Base-by-base conservation (phyloP, 768 basidiomycete species). In the Leccinum rimulosum region DNA sequence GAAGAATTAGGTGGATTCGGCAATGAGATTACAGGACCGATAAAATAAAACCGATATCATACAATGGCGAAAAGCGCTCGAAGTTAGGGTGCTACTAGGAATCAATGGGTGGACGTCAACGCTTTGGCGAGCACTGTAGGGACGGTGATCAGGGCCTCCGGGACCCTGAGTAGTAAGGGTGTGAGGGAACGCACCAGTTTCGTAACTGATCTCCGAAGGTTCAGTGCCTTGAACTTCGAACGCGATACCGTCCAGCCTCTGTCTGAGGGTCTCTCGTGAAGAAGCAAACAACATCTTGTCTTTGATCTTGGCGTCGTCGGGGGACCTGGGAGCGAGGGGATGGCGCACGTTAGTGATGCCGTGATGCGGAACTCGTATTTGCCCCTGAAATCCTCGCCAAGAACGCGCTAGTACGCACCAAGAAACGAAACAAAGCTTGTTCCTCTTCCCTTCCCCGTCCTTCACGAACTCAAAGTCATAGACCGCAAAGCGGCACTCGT, bases 231-330 rank as follows among this genome's bases (percentile, higher is more conserved):
- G 95, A 56, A 98, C 80, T 72, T 97, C 94, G 50, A 83, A 70
- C 5, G 83, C 79, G 64, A 97, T 81, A 56, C 95, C 96, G 27
- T 83, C 83, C 30, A 98, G 82, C 33, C 82, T 70, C 55, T 82
- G 84, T 67, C 84, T 83, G 63, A 99, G 76, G 5, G 87, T 87
- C 28, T 93, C 90, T 70, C 85, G 88, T 55, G 95, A 98, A 17
- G 93, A 87, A 3, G 96, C 89, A 76, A 84, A 89, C 66, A 97
- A 67, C 95, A 98, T 98, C 87, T 95, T 98, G 70, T 84, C 80
- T 77, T 90, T 94, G 75, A 95, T 82, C 76, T 84, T 90, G 45
- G 93, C 87, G 47, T 73, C 75, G 68, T 95, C 93, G 62, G 96
- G 95, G 19, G 86, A 82, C 96, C 96, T 98, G 68, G 27, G 4